phyloP scores from a whole-genome alignment of 345 rosid genomes.

The Physaria fendleri region DNA sequence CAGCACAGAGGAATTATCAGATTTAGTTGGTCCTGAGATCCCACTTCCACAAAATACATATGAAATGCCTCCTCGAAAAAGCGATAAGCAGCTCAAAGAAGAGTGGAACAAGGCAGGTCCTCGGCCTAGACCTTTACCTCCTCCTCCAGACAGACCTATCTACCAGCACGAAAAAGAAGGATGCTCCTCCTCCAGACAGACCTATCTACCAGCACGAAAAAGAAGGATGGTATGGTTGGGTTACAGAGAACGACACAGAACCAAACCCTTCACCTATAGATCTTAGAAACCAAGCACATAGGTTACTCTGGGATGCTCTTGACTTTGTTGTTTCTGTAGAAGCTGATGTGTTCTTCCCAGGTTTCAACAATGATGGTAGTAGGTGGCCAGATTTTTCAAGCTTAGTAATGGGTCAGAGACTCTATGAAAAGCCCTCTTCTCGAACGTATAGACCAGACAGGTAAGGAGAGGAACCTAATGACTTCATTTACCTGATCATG shows the following conservation, averaged over 20 bases:
- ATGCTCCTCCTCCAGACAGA: slow-evolving; percentile 91
- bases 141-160: slow-evolving; percentile 92
- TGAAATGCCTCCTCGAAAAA: slow-evolving; percentile 47
- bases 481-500: slow-evolving; percentile 6
- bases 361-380: slow-evolving; percentile 81
- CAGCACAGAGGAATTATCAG: slow-evolving; percentile 62
- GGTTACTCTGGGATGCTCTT: slow-evolving; percentile 93
- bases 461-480: slow-evolving; percentile 30
- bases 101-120: slow-evolving; percentile 96
- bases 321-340: slow-evolving; percentile 82
- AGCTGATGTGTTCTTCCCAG: slow-evolving; percentile 92
- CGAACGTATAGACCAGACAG: slow-evolving; percentile 91
- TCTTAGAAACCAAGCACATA: slow-evolving; percentile 83
- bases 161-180: slow-evolving; percentile 97
- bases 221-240: slow-evolving; percentile 99
- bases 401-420: slow-evolving; percentile 96
- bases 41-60: slow-evolving; percentile 48
- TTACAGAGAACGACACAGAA: slow-evolving; percentile 66
- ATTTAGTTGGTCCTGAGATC: slow-evolving; percentile 76
- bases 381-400: slow-evolving; percentile 89
- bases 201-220: slow-evolving; percentile 90
- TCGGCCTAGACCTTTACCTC: slow-evolving; percentile 97
- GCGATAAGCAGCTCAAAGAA: slow-evolving; percentile 59
- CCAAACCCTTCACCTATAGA: slow-evolving; percentile 72
- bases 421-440: slow-evolving; percentile 79